Evolutionary conservation across 768 basidiomycete species (phyloP), one percentile per base, ranked within the genome.

Genomic region (Auriscalpium microsporum): DNA sequence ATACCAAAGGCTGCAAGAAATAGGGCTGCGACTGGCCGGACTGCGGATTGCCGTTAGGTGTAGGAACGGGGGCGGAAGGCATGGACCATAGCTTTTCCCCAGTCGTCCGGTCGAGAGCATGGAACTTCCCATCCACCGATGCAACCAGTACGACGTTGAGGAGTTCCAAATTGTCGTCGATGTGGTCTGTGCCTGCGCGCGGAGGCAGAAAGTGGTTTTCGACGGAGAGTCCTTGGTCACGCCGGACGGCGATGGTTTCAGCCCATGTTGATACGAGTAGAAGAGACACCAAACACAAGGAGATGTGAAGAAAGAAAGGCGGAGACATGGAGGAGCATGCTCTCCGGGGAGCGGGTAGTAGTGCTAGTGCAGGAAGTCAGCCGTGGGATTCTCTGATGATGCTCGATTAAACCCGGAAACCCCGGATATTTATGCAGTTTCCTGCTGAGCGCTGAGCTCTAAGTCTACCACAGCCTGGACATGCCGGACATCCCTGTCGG

Each of bases 51-150:
- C 9, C 40, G 13, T 74, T 68, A 14, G 73, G 67, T 37, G 69
- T 63, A 40, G 68, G 71, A 28, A 75, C 66, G 42, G 80, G 69
- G 48, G 78, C 77, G 14, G 84, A 79, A 8, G 84, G 79, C 84
- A 94, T 88, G 37, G 91, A 92, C 95, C 95, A 99, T 0, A 94
- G 74, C 9, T 81, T 75, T 14, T 79, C 78, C 0, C 95, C 95
- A 0, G 86, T 86, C 0, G 86, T 84, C 57, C 95, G 76, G 65
- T 95, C 93, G 60, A 98, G 76, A 0, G 93, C 96, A 73, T 97
- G 94, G 36, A 99, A 84, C 56, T 85, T 91, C 23, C 95, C 95
- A 71, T 98, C 94, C 28, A 99, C 84, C 8, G 93, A 93, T 1
- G 94, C 90, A 10, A 95, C 80, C 16, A 99, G 81, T 28, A 96